Evolutionary conservation across 805 yeast genomes (phyloP).

Genomic region (Kurtzmaniella fragi): DNA sequence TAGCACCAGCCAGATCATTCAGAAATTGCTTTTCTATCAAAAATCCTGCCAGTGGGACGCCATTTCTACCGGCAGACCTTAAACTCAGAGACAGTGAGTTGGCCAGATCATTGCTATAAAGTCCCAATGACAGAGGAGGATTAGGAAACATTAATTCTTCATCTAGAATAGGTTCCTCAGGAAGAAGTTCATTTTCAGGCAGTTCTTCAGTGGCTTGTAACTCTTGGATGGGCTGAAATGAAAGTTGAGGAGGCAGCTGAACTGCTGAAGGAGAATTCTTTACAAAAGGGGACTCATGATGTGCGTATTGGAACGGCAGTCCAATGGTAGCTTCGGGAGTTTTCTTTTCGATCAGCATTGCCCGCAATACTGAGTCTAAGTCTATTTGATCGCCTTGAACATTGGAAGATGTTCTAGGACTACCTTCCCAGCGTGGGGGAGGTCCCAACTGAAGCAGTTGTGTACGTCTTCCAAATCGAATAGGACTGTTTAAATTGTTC

Average conservation of each 20-base stretch:
- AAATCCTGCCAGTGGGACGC: neutral
- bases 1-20: constrained; percentile 11
- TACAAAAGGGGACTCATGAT: constrained; percentile 1
- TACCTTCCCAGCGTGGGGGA: too few species aligned
- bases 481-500: constrained; percentile 28
- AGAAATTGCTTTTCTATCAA: constrained; percentile 29
- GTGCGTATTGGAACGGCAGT: too few species aligned
- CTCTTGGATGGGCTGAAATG: constrained; percentile 24
- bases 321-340: too few species aligned
- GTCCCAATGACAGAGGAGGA: constrained; percentile 19
- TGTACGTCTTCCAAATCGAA: constrained; percentile 20
- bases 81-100: constrained; percentile 31
- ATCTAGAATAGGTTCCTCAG: constrained; percentile 7
- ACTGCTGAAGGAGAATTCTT: neutral
- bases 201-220: constrained; percentile 11
- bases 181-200: constrained; percentile 17
- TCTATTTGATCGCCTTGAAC: too few species aligned
- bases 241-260: neutral
- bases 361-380: too few species aligned
- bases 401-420: too few species aligned
- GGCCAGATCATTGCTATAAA: constrained; percentile 25
- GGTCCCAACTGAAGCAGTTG: constrained; percentile 12
- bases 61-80: constrained; percentile 8
- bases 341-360: too few species aligned
- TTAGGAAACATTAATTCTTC: constrained; percentile 13